phyloP scores from a whole-genome alignment of 495 filamentous ascomycete genomes.

The Penicillium paxilli region DNA sequence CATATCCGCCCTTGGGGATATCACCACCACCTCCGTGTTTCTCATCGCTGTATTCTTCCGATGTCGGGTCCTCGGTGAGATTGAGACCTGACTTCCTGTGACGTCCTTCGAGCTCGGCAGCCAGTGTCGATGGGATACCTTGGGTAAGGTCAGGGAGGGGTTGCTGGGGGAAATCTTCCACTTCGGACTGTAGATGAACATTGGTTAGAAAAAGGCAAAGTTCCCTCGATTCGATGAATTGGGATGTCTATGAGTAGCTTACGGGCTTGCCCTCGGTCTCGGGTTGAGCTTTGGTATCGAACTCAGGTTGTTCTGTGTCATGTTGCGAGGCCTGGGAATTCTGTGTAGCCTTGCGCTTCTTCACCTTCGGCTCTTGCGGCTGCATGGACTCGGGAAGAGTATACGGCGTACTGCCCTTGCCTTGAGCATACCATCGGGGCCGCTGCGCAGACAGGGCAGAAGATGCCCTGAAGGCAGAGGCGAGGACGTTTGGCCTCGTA shows the following conservation, averaged over 20 bases:
- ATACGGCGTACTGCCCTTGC: slow-evolving; percentile 44
- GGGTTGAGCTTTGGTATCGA: slow-evolving; percentile 40
- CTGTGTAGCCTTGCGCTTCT: slow-evolving; percentile 18
- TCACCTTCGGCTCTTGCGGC: slow-evolving; percentile 19
- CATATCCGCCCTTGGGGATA: slow-evolving; percentile 79
- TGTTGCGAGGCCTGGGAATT: slow-evolving; percentile 31
- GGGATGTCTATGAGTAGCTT: neutral
- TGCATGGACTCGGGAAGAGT: slow-evolving; percentile 41
- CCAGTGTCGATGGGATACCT: slow-evolving; percentile 85
- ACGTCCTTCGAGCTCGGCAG: slow-evolving; percentile 63
- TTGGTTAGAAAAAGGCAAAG: slow-evolving; percentile 17
- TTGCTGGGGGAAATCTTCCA: slow-evolving; percentile 33
- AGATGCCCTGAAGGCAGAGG: slow-evolving; percentile 37
- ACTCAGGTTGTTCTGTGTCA: slow-evolving; percentile 44
- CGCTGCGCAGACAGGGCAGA: slow-evolving; percentile 34
- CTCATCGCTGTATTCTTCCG: slow-evolving; percentile 46
- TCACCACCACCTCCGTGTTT: slow-evolving; percentile 47
- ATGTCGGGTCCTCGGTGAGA: slow-evolving; percentile 57
- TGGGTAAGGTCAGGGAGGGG: slow-evolving; percentile 85
- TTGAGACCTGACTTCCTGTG: slow-evolving; percentile 53
- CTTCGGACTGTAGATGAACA: slow-evolving; percentile 27
- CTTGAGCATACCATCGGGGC: slow-evolving; percentile 50
- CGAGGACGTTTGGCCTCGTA: slow-evolving; percentile 43
- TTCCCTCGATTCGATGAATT: neutral
- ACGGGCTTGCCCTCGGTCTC: slow-evolving; percentile 31